These are phyloP conservation scores for Beauveria sp. DNA, from an alignment of 2,329 filamentous ascomycete species.

Conservation along the genomic window DNA sequence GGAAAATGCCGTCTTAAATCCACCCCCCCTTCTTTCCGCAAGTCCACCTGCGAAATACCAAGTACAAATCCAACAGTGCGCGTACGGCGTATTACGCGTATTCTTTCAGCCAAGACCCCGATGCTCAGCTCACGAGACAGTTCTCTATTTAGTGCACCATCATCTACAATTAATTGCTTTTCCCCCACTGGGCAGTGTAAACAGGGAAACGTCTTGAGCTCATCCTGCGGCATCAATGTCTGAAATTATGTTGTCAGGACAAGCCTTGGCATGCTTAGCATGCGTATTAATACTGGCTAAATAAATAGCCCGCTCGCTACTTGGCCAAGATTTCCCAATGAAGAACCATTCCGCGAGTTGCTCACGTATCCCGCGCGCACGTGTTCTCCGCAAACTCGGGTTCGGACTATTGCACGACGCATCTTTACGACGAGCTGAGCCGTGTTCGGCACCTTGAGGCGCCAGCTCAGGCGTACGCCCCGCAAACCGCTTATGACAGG, in stretches of 20 bases:
- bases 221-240: not conserved
- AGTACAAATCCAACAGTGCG: not conserved
- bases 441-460: not conserved
- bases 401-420: not conserved
- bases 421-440: not conserved
- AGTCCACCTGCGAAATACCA: not conserved
- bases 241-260: not conserved
- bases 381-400: not conserved
- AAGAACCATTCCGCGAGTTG: constrained; percentile 2
- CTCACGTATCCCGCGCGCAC: not conserved
- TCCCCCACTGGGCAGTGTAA: not conserved
- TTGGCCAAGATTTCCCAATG: not conserved
- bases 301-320: not conserved
- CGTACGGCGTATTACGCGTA: constrained; percentile 8
- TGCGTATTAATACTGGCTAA: not conserved
- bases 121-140: not conserved
- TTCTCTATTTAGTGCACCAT: not conserved
- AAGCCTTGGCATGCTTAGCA: not conserved
- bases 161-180: not conserved
- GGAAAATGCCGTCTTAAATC: not conserved
- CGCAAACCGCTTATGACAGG: not conserved
- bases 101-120: not conserved
- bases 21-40: not conserved
- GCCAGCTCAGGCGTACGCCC: constrained; percentile 4
- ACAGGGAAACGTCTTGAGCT: not conserved